Conservation (phyloP, 768 basidiomycete genomes). For the Cubamyces lactineus region DNA sequence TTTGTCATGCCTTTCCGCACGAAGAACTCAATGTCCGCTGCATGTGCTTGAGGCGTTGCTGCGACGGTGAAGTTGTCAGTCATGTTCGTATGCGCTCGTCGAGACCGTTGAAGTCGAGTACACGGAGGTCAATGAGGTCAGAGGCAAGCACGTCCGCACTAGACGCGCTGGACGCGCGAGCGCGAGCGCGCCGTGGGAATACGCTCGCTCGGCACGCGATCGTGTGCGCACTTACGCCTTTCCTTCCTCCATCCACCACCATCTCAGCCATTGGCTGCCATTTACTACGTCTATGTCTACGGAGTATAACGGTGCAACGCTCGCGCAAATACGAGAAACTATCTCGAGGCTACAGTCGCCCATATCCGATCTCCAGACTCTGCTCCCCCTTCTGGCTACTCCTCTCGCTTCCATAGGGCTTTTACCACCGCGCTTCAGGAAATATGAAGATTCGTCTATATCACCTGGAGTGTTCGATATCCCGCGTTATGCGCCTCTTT, state of each 20-base stretch:
- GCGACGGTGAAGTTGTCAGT: conserved; percentile 29
- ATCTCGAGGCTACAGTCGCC: conserved; percentile 35
- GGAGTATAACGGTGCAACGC: conserved; percentile 25
- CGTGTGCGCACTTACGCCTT: not conserved
- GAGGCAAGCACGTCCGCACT: conserved; percentile 4
- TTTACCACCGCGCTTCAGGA: conserved; percentile 59
- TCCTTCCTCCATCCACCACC: conserved; percentile 3
- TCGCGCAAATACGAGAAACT: conserved; percentile 33
- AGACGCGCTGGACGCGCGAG: not conserved
- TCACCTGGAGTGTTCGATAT: conserved; percentile 38
- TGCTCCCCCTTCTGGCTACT: conserved; percentile 58
- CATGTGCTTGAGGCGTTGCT: conserved; percentile 39
- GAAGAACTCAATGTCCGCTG: conserved; percentile 66
- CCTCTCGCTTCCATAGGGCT: conserved; percentile 62
- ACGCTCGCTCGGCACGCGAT: not conserved
- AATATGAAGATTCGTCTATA: conserved; percentile 46
- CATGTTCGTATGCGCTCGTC: conserved; percentile 18
- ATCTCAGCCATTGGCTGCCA: not conserved
- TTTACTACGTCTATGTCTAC: conserved; percentile 21
- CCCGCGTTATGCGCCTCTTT: conserved; percentile 44
- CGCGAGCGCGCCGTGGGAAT: not conserved
- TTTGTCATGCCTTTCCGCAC: conserved; percentile 65
- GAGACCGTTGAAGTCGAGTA: not conserved
- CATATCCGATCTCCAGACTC: conserved; percentile 49
- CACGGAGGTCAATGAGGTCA: conserved; percentile 11